Evolutionary conservation across 2,329 filamentous ascomycete species (phyloP), one percentile per base, ranked within the genome.

Genomic region (Cordyceps pruinosa): DNA sequence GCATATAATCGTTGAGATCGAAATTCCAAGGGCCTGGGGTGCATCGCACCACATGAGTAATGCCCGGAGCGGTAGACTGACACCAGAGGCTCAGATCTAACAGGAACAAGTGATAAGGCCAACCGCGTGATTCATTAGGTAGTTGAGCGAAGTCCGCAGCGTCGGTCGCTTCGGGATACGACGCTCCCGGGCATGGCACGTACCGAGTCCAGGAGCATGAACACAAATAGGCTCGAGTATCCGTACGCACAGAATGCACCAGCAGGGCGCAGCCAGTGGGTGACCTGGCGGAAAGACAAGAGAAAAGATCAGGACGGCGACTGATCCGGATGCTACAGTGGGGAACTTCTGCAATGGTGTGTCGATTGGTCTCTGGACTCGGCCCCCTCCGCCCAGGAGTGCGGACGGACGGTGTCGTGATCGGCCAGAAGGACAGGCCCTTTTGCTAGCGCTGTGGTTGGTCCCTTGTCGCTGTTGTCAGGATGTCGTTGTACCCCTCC

Each of bases 301-400:
- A 50, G 17, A 57, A 23, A 21, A 45, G 62, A 65, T 64, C 63
- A 58, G 23, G 45, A 61, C 63, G 65, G 65, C 64, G 63, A 65
- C 61, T 56, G 61, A 66, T 64, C 65, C 65, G 64, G 61, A 66
- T 66, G 63, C 60, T 63, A 66, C 65, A 58, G 61, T 57, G 60
- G 47, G 41, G 28, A 9, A 8, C 46, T 17, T 48, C 45, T 49
- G 37, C 51, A 46, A 52, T 61, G 59, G 47, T 46, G 62, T 65
- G 62, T 60, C 63, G 63, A 66, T 64, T 64, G 30, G 35, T 41
- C 48, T 30, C n/a, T 44, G 19, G 26, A 28, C 21, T 44, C 15
- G 26, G 23, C 37, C 42, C 41, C 30, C 42, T 21, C 15, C 21
- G 10, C 53, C 32, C 44, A 54, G 41, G 25, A 47, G 23, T 19